Evolutionary conservation across 768 basidiomycete genomes (phyloP).

Genomic region (Leccinum rimulosum): DNA sequence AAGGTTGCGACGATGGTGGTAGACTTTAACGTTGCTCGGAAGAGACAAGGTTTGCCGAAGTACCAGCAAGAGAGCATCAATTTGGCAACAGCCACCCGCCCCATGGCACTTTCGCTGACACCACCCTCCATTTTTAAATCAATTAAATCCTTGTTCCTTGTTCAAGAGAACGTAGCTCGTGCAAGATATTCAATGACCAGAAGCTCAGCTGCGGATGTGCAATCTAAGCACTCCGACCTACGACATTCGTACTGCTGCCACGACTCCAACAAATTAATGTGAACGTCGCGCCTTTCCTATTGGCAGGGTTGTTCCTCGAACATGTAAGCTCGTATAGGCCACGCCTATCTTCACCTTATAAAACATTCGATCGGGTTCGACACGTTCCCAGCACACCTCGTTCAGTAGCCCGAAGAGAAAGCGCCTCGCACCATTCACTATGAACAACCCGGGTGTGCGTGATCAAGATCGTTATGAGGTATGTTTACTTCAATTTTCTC

Average conservation of each 20-base stretch:
- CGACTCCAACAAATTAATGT: neutral
- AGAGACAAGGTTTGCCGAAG: too few relatives aligned
- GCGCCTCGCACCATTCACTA: neutral
- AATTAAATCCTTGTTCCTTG: too few relatives aligned
- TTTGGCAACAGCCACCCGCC: too few relatives aligned
- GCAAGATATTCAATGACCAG: too few relatives aligned
- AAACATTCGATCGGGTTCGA: neutral
- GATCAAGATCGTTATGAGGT: neutral
- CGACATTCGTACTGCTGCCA: neutral
- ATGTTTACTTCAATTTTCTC: neutral
- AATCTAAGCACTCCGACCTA: neutral
- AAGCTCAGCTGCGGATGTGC: too few relatives aligned
- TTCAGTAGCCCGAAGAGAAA: neutral
- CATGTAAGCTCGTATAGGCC: conserved; percentile 1
- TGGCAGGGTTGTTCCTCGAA: neutral
- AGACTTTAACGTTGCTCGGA: too few relatives aligned
- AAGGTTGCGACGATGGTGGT: too few relatives aligned
- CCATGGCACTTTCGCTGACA: too few relatives aligned
- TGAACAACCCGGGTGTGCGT: neutral
- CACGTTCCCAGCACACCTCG: neutral
- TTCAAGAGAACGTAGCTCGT: too few relatives aligned
- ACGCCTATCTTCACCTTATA: conserved; percentile 1
- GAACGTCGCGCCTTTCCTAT: neutral
- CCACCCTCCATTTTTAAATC: too few relatives aligned
- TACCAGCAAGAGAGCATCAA: too few relatives aligned